Conservation (phyloP, 1,139 yeast species). For the Tardiomyces digboiensis region DNA sequence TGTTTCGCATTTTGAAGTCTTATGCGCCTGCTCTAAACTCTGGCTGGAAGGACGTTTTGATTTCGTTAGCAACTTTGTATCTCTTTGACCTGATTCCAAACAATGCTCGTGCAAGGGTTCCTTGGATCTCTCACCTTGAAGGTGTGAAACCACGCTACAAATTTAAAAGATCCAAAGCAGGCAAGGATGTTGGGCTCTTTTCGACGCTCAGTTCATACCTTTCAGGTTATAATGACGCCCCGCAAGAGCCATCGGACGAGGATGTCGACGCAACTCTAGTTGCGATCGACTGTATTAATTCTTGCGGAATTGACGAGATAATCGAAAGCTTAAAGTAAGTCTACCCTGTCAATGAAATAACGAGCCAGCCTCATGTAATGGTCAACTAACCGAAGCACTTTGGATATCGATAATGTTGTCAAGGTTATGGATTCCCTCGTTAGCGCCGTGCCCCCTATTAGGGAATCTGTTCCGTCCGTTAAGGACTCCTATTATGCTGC, state of each 20-base stretch:
- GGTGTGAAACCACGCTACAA: slow-evolving; percentile 57
- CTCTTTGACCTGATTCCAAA: slow-evolving; percentile 71
- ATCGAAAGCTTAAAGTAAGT: slow-evolving; percentile 49
- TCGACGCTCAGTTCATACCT: slow-evolving; percentile 89
- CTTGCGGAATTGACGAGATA: slow-evolving; percentile 48
- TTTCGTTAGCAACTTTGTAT: slow-evolving; percentile 54
- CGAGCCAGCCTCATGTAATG: too few species aligned
- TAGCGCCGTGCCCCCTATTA: not conserved
- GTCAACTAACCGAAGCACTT: not conserved
- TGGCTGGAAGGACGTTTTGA: slow-evolving; percentile 55
- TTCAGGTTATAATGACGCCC: slow-evolving; percentile 79
- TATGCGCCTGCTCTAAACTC: slow-evolving; percentile 34
- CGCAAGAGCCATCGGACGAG: slow-evolving; percentile 86
- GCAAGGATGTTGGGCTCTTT: slow-evolving; percentile 64
- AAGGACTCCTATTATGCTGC: not conserved
- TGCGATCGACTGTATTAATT: slow-evolving; percentile 70
- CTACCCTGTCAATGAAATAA: slow-evolving; percentile 29
- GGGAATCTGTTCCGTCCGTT: not conserved
- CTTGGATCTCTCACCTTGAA: slow-evolving; percentile 32
- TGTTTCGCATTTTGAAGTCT: slow-evolving; percentile 66
- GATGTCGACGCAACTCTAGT: slow-evolving; percentile 82
- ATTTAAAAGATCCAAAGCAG: slow-evolving; percentile 50
- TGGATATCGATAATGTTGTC: not conserved
- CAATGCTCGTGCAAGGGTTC: slow-evolving; percentile 41
- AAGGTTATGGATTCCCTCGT: not conserved